Percentiles rank a stretch among this genome's conserved stretches.
Conservation (phyloP, 192 early-diverging fungal genomes). For the Pecoramyces ruminantium region DNA sequence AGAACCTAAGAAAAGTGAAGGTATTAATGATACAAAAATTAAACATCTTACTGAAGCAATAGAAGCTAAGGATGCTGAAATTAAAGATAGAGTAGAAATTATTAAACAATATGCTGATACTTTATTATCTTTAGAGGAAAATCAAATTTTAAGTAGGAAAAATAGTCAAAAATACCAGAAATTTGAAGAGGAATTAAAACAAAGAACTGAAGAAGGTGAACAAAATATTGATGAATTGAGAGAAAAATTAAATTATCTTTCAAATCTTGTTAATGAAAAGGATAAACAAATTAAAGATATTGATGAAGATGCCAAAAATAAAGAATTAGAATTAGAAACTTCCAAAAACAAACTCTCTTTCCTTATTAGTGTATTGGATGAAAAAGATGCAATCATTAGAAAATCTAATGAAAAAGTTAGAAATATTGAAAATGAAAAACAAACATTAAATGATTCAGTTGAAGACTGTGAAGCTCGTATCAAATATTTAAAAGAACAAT, state of each 20-base stretch:
- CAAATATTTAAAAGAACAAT: background rate
- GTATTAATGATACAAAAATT: background rate
- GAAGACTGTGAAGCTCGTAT: background rate
- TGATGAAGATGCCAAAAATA: background rate
- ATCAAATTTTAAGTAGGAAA: background rate
- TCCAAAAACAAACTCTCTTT: background rate
- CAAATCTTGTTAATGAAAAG: background rate
- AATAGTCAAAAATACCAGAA: background rate
- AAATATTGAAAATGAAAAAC: background rate
- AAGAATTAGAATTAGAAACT: background rate
- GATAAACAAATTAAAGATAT: background rate
- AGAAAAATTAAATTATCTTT: background rate
- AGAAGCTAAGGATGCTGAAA: background rate
- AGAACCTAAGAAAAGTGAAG: no score
- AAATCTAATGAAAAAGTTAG: background rate
- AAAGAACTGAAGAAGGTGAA: background rate
- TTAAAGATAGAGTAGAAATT: background rate
- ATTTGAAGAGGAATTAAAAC: background rate
- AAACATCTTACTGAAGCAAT: background rate
- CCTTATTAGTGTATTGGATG: background rate
- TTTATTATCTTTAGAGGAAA: background rate
- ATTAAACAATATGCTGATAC: background rate
- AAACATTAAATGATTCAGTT: background rate
- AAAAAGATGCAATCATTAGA: background rate
- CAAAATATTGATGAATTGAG: background rate